These are phyloP conservation scores for Pseudovirgaria hyperparasitica DNA, from an alignment of 2,329 filamentous ascomycete genomes.

Conservation along the genomic window DNA sequence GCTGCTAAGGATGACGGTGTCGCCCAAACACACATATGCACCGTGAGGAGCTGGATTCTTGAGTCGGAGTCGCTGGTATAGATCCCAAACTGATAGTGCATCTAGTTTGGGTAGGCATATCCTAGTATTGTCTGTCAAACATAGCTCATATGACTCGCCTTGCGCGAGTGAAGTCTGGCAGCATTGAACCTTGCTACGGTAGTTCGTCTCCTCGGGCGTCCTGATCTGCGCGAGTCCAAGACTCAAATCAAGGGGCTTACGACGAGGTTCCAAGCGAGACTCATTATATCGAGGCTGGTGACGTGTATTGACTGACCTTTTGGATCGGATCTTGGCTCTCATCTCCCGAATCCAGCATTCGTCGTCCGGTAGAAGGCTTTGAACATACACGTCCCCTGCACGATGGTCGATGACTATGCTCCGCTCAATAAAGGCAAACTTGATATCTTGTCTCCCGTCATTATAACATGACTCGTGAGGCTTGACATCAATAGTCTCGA, in stretches of 20 bases:
- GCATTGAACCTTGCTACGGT: slow-evolving; percentile 51
- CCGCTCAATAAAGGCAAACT: slow-evolving; percentile 62
- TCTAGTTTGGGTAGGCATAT: slow-evolving; percentile 31
- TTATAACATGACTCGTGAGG: slow-evolving; percentile 15
- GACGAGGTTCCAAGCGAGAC: no score
- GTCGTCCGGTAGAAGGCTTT: slow-evolving; percentile 45
- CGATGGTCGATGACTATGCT: slow-evolving; percentile 68
- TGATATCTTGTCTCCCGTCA: slow-evolving; percentile 59
- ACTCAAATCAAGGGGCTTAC: no score
- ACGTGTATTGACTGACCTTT: no score
- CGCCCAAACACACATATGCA: slow-evolving; percentile 61
- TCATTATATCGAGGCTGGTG: no score
- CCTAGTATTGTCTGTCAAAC: slow-evolving; percentile 62
- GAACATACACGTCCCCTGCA: slow-evolving; percentile 48
- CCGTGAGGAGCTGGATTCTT: slow-evolving; percentile 76
- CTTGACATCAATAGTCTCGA: slow-evolving; percentile 45
- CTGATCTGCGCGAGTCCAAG: no score
- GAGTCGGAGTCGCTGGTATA: slow-evolving; percentile 58
- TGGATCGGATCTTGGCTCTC: slow-evolving; percentile 17
- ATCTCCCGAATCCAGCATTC: slow-evolving; percentile 37
- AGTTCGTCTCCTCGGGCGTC: no score
- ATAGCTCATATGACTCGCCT: slow-evolving; percentile 77
- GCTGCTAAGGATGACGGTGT: slow-evolving; percentile 59
- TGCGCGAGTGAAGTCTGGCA: slow-evolving; percentile 63
- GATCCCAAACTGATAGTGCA: slow-evolving; percentile 40